These are phyloP conservation scores for Zea luxurians DNA, from an alignment of 176 grass and related monocot species.

Conservation along the genomic window DNA sequence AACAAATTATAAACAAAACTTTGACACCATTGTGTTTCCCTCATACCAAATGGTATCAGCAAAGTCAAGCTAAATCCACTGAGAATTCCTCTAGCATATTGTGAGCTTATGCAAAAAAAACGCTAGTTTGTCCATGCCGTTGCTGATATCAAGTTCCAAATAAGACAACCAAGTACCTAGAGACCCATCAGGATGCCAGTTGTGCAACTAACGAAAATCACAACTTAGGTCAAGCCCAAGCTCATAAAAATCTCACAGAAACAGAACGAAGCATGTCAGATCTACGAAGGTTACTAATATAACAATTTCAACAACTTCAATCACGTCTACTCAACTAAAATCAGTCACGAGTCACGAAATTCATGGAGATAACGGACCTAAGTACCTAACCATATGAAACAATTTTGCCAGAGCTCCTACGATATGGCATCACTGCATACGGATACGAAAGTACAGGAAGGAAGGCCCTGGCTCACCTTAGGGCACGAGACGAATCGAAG, in stretches of 20 bases:
- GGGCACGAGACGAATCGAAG: constrained; percentile 67
- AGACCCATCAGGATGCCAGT: background rate
- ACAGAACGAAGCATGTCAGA: constrained; percentile 1
- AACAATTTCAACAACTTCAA: constrained; percentile 15
- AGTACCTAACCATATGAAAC: constrained; percentile 15
- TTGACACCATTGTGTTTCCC: background rate
- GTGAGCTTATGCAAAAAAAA: background rate
- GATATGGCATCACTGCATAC: background rate
- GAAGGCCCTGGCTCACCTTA: constrained; percentile 46
- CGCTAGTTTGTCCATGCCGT: background rate
- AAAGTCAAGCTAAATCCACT: constrained; percentile 9
- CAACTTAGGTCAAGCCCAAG: constrained; percentile 9
- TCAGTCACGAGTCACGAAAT: background rate
- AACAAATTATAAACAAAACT: constrained; percentile 23
- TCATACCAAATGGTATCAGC: background rate
- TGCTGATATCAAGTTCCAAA: background rate
- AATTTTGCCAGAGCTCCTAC: background rate
- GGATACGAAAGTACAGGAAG: background rate
- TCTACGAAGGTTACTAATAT: background rate
- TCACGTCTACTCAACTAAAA: constrained; percentile 20
- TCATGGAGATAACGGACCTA: background rate
- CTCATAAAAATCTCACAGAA: background rate
- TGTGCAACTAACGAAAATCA: background rate
- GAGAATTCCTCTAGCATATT: background rate
- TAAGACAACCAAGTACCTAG: background rate